A percentile compares a stretch with the other conserved stretches of the same genome.
Conservation (phyloP, 2,329 filamentous ascomycete genomes). For the Nannizzia gypsea region DNA sequence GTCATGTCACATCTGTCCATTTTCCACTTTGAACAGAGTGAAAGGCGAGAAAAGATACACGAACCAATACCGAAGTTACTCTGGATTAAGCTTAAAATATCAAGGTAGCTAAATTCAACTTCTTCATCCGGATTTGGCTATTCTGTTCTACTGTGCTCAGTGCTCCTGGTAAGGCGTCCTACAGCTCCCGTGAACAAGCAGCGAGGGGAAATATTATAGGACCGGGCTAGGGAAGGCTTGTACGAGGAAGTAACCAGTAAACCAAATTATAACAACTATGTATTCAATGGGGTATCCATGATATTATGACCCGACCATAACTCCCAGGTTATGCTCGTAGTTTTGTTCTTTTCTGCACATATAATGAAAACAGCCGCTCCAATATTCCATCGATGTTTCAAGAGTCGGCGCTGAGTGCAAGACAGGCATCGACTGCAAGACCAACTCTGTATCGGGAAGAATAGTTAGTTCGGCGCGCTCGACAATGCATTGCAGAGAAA, state of each 20-base stretch:
- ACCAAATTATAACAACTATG: slow-evolving; percentile 1
- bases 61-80: neutral
- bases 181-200: neutral
- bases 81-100: neutral
- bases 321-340: slow-evolving; percentile 1
- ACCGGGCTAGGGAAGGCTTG: neutral
- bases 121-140: neutral
- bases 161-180: neutral
- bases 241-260: neutral
- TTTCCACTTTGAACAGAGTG: neutral
- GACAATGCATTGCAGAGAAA: neutral
- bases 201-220: neutral
- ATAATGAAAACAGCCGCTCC: neutral
- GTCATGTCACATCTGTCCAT: neutral
- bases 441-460: slow-evolving; percentile 49
- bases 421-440: slow-evolving; percentile 72
- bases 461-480: neutral
- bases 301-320: slow-evolving; percentile 4
- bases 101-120: neutral
- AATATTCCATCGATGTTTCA: neutral
- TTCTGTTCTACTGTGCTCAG: neutral
- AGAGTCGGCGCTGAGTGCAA: slow-evolving; percentile 50
- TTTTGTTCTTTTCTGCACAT: too few species aligned
- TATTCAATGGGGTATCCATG: slow-evolving; percentile 6
- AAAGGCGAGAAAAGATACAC: neutral